These are phyloP conservation scores for Sanghuangporus weigelae DNA, from an alignment of 1,284 basidiomycete species.

Conservation along the genomic window DNA sequence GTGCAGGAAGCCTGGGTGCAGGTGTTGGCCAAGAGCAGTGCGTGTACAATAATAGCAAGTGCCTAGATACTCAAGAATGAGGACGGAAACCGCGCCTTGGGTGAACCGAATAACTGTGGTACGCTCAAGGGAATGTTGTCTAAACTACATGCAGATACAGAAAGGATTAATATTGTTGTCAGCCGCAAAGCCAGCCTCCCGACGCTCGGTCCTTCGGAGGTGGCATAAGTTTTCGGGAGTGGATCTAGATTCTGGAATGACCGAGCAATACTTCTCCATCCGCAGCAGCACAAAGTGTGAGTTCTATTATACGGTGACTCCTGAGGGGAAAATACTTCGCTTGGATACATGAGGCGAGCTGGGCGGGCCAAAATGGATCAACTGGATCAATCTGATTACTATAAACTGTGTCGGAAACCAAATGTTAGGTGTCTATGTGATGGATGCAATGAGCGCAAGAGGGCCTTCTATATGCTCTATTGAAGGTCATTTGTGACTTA, in stretches of 20 bases:
- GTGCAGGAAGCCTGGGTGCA: background rate
- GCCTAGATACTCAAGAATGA: background rate
- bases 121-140: no score
- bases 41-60: background rate
- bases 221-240: background rate
- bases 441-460: no score
- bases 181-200: background rate
- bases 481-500: no score
- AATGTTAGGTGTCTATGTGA: no score
- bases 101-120: no score
- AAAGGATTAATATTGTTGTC: background rate
- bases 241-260: background rate
- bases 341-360: no score
- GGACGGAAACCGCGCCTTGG: background rate
- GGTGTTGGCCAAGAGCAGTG: background rate
- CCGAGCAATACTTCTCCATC: background rate
- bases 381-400: no score
- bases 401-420: no score
- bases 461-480: no score
- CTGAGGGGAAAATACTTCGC: no score
- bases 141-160: background rate
- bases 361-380: no score
- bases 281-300: background rate
- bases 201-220: background rate
- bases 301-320: no score